These are phyloP conservation scores for Solanum tarapatanum DNA, from an alignment of 257 asterid genomes.

Conservation along the genomic window DNA sequence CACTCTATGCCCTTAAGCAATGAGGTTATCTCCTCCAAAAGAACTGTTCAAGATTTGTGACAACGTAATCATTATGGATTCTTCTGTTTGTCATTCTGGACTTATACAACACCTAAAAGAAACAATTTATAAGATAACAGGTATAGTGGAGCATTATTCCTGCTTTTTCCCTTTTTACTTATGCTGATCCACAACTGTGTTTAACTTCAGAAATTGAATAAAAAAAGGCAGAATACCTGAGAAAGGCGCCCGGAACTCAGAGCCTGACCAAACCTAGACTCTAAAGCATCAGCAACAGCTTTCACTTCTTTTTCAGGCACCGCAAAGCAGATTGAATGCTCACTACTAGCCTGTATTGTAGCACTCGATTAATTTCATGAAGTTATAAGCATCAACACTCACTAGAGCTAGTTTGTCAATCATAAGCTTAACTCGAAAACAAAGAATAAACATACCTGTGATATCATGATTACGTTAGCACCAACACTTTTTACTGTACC, in stretches of 20 bases:
- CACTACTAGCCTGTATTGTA: slow-evolving; percentile 84
- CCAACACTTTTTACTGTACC: slow-evolving; percentile 90
- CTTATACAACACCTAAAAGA: neutral
- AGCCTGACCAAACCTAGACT: slow-evolving; percentile 79
- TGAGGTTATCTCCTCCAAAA: neutral
- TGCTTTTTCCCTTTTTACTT: neutral
- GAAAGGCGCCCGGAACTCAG: slow-evolving; percentile 94
- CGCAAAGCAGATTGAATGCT: slow-evolving; percentile 98
- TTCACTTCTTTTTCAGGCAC: slow-evolving; percentile 93
- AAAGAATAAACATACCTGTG: slow-evolving; percentile 50
- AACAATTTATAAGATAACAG: neutral
- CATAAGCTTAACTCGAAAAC: neutral
- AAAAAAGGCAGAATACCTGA: slow-evolving; percentile 40
- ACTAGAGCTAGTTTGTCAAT: no score
- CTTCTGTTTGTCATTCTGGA: neutral
- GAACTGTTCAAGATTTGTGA: neutral
- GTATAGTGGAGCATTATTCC: neutral
- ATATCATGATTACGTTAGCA: slow-evolving; percentile 95
- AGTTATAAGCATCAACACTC: neutral
- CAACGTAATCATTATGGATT: neutral
- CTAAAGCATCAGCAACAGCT: slow-evolving; percentile 80
- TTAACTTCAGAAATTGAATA: neutral
- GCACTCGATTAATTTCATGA: neutral
- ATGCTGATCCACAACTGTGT: neutral
- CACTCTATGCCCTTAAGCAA: neutral